Evolutionary conservation across 768 basidiomycete genomes (phyloP), one percentile per base, ranked within the genome.

Genomic region (Basidioascus undulatus): DNA sequence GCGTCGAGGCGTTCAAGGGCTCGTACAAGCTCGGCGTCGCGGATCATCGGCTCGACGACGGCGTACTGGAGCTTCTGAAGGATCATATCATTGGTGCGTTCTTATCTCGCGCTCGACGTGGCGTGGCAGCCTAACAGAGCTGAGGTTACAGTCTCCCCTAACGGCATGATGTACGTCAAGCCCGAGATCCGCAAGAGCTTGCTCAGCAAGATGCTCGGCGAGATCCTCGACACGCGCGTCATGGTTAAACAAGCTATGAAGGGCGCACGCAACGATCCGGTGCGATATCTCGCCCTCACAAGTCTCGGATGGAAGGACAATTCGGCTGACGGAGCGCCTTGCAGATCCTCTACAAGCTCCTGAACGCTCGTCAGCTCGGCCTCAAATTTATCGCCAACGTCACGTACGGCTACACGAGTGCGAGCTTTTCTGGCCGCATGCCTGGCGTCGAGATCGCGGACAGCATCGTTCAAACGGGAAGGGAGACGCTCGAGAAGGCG

Each of bases 201-300:
- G 5, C 62, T 98, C 9, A 72, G 74, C 3, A 73, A 87, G 45
- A 94, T 98, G 89, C 62, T 98, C 47, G 68, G 67, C 4, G 92
- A 98, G 57, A 62, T 96, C 3, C 62, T 98, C 47, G 82, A 94
- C 39, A 94, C 89, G 15, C 67, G 92, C 40, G 81, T 94, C 5
- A 96, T 98, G 92, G 78, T 98, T 20, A 98, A 94, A 55, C 76
- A 83, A 47, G 83, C 81, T 3, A 86, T 92, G 86, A 94, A 94
- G 56, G 62, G 65, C 19, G 67, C 67, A 7, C 70, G 69, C 37
- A 60, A 63, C 32, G 75, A 92, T 55, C 83, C 81, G 62, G 86
- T 78, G 37, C 40, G 53, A 30, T 25, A 1, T 15, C 41, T 31
- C 36, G 11, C n/a, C 32, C 32, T 34, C n/a, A n/a, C n/a, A n/a